Base-by-base conservation (phyloP, 2,329 filamentous ascomycete genomes). In the Phoma sp. region DNA sequence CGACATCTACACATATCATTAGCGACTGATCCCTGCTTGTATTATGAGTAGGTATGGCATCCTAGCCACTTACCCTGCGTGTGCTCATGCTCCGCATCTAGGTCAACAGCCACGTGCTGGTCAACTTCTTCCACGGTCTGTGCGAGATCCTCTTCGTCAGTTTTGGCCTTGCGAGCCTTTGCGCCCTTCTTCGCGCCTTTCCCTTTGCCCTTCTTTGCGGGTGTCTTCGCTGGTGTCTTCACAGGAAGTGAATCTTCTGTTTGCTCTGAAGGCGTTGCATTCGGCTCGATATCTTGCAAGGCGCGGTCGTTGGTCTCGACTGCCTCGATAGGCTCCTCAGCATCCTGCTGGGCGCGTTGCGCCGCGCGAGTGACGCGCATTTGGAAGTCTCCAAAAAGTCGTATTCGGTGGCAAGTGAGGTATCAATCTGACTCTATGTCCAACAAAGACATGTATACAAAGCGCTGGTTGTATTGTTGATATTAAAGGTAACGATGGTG, bases 361-460 rank as follows among this genome's bases (percentile, higher is more conserved):
- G 74, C 74, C 32, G 77, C 75, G 54, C 78, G 75, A 49, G 78
- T 80, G 57, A 79, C 68, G 69, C 78, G 77, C 72, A 75, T 75
- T 33, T 55, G 65, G 39, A 42, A 33, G 10, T 40, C 18, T 42
- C 30, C 35, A 40, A 41, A 52, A n/a, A 33, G n/a, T 25, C 36
- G 46, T 39, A 1, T 2, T 25, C 39, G 24, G 8, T 27, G 9
- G 24, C 10, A 37, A 18, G 36, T 47, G 11, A 3, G 18, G 27
- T 55, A n/a, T 45, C 36, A 30, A 40, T 38, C 24, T 47, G 52
- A 44, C 23, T 53, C 55, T 61, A 55, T 47, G 49, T 39, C 47
- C 50, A 42, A 44, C 27, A 36, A 52, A 65, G 52, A 49, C 64
- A 67, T 68, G 40, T 23, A 40, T 40, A 45, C 23, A 54, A 52